phyloP scores from a whole-genome alignment of 73 alveolate species.

The Paramecium sonneborni region DNA sequence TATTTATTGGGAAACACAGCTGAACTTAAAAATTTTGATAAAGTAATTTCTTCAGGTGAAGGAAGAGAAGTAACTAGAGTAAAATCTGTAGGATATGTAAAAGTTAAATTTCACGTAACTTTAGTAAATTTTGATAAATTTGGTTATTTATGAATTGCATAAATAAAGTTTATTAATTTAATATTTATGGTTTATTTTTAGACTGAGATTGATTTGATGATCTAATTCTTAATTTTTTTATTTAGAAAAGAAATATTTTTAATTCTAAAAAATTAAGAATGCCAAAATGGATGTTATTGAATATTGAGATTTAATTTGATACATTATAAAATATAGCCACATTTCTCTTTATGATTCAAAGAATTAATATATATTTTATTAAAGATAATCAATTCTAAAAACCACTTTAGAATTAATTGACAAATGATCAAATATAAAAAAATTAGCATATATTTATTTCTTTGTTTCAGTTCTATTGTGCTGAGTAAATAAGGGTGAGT shows the following conservation, averaged over 20 bases:
- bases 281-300: neutral
- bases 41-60: conserved; percentile 66
- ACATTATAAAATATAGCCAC: neutral
- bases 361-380: neutral
- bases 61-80: conserved; percentile 72
- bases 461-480: neutral
- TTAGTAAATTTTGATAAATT: conserved; percentile 60
- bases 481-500: neutral
- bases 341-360: neutral
- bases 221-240: too few relatives aligned
- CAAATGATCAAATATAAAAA: neutral
- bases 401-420: too few relatives aligned
- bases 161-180: neutral
- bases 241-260: too few relatives aligned
- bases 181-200: neutral
- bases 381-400: neutral
- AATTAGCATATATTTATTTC: neutral
- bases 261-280: too few relatives aligned
- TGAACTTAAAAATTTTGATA: conserved; percentile 52
- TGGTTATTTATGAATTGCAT: conserved; percentile 61
- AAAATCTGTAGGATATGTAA: conserved; percentile 61
- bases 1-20: conserved; percentile 59
- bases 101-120: conserved; percentile 64
- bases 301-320: neutral
- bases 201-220: too few relatives aligned